Percentiles rank a stretch among this genome's conserved stretches.
These are phyloP conservation scores for Paecilomyces sp. DNA, from an alignment of 2,329 filamentous ascomycete species.

Conservation along the genomic window DNA sequence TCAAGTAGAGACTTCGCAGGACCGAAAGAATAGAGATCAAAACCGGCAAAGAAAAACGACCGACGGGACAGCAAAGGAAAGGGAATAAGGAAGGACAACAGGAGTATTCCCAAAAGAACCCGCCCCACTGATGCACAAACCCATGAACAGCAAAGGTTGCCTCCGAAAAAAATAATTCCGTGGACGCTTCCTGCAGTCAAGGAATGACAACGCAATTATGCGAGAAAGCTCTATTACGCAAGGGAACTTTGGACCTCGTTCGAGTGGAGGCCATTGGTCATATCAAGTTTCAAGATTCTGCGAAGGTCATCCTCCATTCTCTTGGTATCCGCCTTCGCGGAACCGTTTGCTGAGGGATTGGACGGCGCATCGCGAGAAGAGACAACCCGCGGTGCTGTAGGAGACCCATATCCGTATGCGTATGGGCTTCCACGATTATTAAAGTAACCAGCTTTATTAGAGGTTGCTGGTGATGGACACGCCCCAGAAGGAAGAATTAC, in stretches of 20 bases:
- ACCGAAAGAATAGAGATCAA: constrained; percentile 5
- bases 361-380: constrained; percentile 14
- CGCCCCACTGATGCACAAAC: not conserved
- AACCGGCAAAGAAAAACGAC: constrained; percentile 3
- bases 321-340: constrained; percentile 30
- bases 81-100: not conserved
- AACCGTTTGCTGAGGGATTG: constrained; percentile 14
- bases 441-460: constrained; percentile 15
- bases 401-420: constrained; percentile 14
- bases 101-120: not conserved
- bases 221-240: constrained; percentile 22
- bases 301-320: constrained; percentile 43
- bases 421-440: constrained; percentile 7
- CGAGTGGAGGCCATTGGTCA: constrained; percentile 18
- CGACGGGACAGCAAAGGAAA: not conserved
- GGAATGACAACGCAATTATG: constrained; percentile 11
- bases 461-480: constrained; percentile 12
- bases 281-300: constrained; percentile 40
- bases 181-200: not conserved
- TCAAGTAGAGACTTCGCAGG: constrained; percentile 10
- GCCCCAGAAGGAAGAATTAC: constrained; percentile 8
- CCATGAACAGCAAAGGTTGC: not conserved
- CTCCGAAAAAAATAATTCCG: not conserved
- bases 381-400: constrained; percentile 14
- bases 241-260: constrained; percentile 27